Conservation (phyloP, 495 filamentous ascomycete genomes). For the Astrothelium macrocarpum region DNA sequence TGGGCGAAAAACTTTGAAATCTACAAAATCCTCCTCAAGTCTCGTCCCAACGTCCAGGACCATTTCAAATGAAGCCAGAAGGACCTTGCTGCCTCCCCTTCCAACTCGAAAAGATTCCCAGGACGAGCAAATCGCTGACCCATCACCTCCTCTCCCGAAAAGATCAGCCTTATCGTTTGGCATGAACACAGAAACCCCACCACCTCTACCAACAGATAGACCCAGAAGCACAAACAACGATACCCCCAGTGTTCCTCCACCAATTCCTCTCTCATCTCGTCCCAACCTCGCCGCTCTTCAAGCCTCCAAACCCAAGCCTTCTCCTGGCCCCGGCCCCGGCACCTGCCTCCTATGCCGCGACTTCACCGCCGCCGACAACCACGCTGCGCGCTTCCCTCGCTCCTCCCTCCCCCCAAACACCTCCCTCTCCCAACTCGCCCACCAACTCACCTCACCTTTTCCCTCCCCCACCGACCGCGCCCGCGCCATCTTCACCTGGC, state of each 20-base stretch:
- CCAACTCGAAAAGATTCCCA: conserved; percentile 9
- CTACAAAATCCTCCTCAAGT: conserved; percentile 17
- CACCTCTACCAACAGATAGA: conserved; percentile 23
- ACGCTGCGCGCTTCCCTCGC: conserved; percentile 69
- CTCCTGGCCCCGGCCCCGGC: conserved; percentile 20
- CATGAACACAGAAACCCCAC: conserved; percentile 30
- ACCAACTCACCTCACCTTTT: conserved; percentile 69
- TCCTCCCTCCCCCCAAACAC: conserved; percentile 50
- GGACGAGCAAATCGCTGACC: neutral
- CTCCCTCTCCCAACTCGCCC: conserved; percentile 62
- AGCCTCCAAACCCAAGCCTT: conserved; percentile 43
- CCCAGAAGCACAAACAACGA: conserved; percentile 9
- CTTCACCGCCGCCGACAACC: conserved; percentile 68
- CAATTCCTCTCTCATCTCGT: conserved; percentile 47
- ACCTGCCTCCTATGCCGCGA: conserved; percentile 76
- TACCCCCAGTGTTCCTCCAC: conserved; percentile 34
- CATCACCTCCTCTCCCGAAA: conserved; percentile 12
- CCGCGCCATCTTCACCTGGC: conserved; percentile 84
- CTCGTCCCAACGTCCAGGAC: neutral
- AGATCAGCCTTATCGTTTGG: conserved; percentile 31
- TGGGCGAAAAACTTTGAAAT: conserved; percentile 13
- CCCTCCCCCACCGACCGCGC: conserved; percentile 80
- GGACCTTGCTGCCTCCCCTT: conserved; percentile 8
- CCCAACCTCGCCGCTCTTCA: conserved; percentile 48
- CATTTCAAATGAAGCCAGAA: neutral